phyloP scores from a whole-genome alignment of 2,329 filamentous ascomycete species.

The Scytalidium lignicola region DNA sequence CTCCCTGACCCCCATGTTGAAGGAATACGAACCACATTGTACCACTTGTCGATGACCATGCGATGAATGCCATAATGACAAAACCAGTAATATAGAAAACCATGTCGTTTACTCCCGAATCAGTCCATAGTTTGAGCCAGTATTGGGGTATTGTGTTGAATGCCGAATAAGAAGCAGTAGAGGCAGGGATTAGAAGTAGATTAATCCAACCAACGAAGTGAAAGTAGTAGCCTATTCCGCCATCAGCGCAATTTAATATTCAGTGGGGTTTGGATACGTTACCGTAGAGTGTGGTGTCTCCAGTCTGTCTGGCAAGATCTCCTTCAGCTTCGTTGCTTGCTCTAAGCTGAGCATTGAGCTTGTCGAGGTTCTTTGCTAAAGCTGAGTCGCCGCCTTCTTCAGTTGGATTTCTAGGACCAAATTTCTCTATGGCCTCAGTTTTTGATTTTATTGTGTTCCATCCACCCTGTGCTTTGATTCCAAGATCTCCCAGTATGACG shows the following conservation, averaged over 20 bases:
- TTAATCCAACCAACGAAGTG: conserved; percentile 3
- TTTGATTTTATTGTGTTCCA: conserved; percentile 18
- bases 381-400: conserved; percentile 17
- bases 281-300: conserved; percentile 18
- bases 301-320: conserved; percentile 17
- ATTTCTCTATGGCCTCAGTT: conserved; percentile 15
- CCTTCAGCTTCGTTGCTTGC: conserved; percentile 15
- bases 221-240: conserved; percentile 7
- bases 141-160: conserved; percentile 11
- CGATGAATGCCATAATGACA: conserved; percentile 27
- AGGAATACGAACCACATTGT: conserved; percentile 29
- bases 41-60: conserved; percentile 32
- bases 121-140: conserved; percentile 12
- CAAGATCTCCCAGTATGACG: conserved; percentile 27
- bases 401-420: conserved; percentile 11
- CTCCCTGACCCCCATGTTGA: background rate
- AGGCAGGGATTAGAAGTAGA: conserved; percentile 1
- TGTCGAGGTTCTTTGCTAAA: conserved; percentile 12
- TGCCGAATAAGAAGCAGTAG: conserved; percentile 4
- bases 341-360: conserved; percentile 9
- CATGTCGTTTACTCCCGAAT: conserved; percentile 8
- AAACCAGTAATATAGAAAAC: conserved; percentile 34
- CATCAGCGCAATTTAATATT: background rate
- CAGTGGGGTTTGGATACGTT: background rate
- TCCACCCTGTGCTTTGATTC: conserved; percentile 29